phyloP scores from a whole-genome alignment of 2,329 filamentous ascomycete species.

The Aspergillus melleus region DNA sequence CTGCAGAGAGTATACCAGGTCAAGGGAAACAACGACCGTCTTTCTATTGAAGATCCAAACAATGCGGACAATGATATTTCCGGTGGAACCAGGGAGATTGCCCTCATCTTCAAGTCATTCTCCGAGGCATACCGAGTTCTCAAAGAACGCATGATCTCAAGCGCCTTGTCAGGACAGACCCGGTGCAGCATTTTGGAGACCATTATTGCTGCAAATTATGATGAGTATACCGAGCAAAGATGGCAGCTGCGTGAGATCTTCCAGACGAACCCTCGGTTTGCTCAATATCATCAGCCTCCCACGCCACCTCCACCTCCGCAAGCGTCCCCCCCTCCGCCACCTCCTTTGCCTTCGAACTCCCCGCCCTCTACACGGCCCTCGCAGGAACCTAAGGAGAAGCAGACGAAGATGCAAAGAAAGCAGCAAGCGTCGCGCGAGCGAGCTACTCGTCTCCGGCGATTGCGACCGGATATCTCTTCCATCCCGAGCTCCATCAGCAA shows the following conservation, averaged over 20 bases:
- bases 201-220: slow-evolving; percentile 77
- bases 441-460: slow-evolving; percentile 27
- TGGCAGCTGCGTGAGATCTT: slow-evolving; percentile 59
- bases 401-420: slow-evolving; percentile 28
- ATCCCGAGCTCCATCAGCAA: slow-evolving; percentile 29
- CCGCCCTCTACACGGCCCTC: slow-evolving; percentile 17
- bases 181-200: slow-evolving; percentile 65
- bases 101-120: slow-evolving; percentile 69
- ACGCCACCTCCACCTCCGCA: slow-evolving; percentile 28
- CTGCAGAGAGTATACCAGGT: slow-evolving; percentile 47
- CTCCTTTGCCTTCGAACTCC: slow-evolving; percentile 22
- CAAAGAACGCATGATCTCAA: slow-evolving; percentile 54
- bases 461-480: slow-evolving; percentile 32
- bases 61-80: slow-evolving; percentile 83
- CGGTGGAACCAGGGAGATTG: slow-evolving; percentile 74
- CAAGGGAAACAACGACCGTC: slow-evolving; percentile 60
- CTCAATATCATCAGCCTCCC: slow-evolving; percentile 26
- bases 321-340: slow-evolving; percentile 25
- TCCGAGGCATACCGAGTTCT: slow-evolving; percentile 61
- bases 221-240: slow-evolving; percentile 69
- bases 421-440: slow-evolving; percentile 30
- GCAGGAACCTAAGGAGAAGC: slow-evolving; percentile 18
- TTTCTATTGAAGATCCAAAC: slow-evolving; percentile 93
- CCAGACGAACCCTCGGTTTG: slow-evolving; percentile 40
- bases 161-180: slow-evolving; percentile 19